A percentile compares a stretch with the other conserved stretches of the same genome.
These are phyloP conservation scores for Miscanthus lutarioriparius DNA, from an alignment of 176 grass and related monocot species.

Conservation along the genomic window DNA sequence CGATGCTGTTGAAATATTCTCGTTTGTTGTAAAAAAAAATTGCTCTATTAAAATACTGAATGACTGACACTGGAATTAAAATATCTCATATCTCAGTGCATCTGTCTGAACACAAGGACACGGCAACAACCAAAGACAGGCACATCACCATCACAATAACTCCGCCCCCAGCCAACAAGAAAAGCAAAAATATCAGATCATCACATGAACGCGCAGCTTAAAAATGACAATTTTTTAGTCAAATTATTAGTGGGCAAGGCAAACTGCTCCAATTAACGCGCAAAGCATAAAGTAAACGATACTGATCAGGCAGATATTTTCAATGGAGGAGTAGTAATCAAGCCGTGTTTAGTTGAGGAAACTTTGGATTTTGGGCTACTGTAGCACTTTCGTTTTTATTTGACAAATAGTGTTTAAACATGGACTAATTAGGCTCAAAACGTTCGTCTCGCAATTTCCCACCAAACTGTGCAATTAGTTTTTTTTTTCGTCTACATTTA, in stretches of 20 bases:
- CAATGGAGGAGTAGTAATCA: background rate
- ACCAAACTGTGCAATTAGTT: too few species aligned
- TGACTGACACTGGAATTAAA: conserved; percentile 4
- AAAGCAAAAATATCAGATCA: conserved; percentile 42
- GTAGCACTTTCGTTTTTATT: too few species aligned
- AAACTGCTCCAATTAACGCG: background rate
- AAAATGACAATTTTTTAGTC: background rate
- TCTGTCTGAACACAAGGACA: conserved; percentile 30
- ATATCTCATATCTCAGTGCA: background rate
- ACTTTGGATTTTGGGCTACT: too few species aligned
- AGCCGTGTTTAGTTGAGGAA: too few species aligned
- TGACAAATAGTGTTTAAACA: too few species aligned
- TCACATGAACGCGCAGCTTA: background rate
- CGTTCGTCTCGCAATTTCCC: too few species aligned
- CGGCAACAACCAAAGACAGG: conserved; percentile 36
- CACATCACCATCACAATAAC: conserved; percentile 36
- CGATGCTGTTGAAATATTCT: too few species aligned
- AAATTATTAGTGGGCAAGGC: background rate
- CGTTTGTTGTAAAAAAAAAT: too few species aligned
- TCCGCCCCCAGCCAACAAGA: background rate
- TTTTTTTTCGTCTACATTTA: too few species aligned
- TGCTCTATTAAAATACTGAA: conserved; percentile 11
- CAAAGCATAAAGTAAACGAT: background rate
- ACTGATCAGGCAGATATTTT: conserved; percentile 20
- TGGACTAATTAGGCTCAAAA: too few species aligned